phyloP scores from a whole-genome alignment of 306 rosid genomes.

The Fragaria iinumae region DNA sequence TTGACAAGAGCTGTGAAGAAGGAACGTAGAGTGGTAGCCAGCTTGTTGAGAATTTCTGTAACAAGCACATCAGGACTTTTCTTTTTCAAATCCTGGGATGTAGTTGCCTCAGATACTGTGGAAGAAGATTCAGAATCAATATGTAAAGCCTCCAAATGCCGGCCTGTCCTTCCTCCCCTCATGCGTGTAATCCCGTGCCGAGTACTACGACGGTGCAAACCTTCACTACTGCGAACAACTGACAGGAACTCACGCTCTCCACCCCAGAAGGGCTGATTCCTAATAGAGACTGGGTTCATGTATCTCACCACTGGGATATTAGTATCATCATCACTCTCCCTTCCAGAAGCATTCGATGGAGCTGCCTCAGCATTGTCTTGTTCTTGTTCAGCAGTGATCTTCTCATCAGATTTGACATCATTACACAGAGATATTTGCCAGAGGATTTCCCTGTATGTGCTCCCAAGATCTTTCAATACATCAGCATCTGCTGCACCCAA shows the following conservation, averaged over 20 bases:
- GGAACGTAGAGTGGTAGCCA: slow-evolving; percentile 77
- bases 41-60: slow-evolving; percentile 75
- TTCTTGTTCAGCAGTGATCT: slow-evolving; percentile 67
- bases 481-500: slow-evolving; percentile 84
- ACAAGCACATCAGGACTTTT: slow-evolving; percentile 90
- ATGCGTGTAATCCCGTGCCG: slow-evolving; percentile 82
- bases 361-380: slow-evolving; percentile 67
- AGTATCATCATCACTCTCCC: slow-evolving; percentile 94
- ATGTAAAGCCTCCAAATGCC: slow-evolving; percentile 72
- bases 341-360: slow-evolving; percentile 60
- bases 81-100: slow-evolving; percentile 79
- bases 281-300: slow-evolving; percentile 73
- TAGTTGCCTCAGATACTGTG: slow-evolving; percentile 51
- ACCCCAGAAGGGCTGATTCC: slow-evolving; percentile 85
- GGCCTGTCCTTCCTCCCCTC: slow-evolving; percentile 85
- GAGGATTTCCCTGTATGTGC: slow-evolving; percentile 74
- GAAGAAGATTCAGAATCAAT: slow-evolving; percentile 75
- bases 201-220: slow-evolving; percentile 74
- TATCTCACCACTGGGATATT: slow-evolving; percentile 75
- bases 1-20: slow-evolving; percentile 92
- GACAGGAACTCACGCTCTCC: slow-evolving; percentile 93
- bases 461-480: slow-evolving; percentile 85
- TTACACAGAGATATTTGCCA: slow-evolving; percentile 90
- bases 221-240: slow-evolving; percentile 84
- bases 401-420: slow-evolving; percentile 77